Conservation (phyloP, 2,329 filamentous ascomycete genomes). For the Chaetoscypha palmicola region DNA sequence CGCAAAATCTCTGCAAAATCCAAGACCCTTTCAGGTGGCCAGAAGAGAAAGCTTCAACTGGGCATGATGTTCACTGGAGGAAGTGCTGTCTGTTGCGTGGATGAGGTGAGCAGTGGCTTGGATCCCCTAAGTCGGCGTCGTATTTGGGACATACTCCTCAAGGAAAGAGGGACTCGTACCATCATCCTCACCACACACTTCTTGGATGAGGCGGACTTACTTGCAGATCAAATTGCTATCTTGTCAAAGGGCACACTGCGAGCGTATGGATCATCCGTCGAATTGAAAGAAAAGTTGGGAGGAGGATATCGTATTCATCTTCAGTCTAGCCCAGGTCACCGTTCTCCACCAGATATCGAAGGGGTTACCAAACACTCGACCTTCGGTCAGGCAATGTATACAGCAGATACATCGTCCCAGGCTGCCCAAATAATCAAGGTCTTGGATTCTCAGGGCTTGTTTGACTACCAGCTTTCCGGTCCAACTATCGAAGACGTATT, state of each 20-base stretch:
- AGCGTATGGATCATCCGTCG: conserved; percentile 76
- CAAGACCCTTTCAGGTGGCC: conserved; percentile 78
- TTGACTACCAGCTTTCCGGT: conserved; percentile 77
- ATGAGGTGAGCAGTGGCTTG: conserved; percentile 83
- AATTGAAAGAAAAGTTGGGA: conserved; percentile 74
- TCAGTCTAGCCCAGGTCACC: conserved; percentile 48
- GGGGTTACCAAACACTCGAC: conserved; percentile 51
- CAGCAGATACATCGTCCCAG: conserved; percentile 59
- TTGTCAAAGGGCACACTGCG: conserved; percentile 78
- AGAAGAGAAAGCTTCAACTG: conserved; percentile 86
- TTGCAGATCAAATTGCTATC: conserved; percentile 84
- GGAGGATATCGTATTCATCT: conserved; percentile 80
- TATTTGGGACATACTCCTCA: conserved; percentile 88
- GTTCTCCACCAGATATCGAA: conserved; percentile 42
- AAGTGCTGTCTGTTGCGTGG: conserved; percentile 79
- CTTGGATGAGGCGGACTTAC: conserved; percentile 82
- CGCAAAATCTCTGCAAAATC: conserved; percentile 66
- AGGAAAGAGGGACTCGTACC: conserved; percentile 73
- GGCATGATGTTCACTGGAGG: conserved; percentile 95
- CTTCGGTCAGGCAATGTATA: conserved; percentile 68
- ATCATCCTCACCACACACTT: conserved; percentile 91
- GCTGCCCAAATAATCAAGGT: conserved; percentile 65
- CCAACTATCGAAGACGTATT: conserved; percentile 94
- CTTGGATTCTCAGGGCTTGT: conserved; percentile 59
- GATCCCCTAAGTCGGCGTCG: conserved; percentile 82